Base-by-base conservation (phyloP, 352 stramenopile genomes). In the Aphanomyces invadans region DNA sequence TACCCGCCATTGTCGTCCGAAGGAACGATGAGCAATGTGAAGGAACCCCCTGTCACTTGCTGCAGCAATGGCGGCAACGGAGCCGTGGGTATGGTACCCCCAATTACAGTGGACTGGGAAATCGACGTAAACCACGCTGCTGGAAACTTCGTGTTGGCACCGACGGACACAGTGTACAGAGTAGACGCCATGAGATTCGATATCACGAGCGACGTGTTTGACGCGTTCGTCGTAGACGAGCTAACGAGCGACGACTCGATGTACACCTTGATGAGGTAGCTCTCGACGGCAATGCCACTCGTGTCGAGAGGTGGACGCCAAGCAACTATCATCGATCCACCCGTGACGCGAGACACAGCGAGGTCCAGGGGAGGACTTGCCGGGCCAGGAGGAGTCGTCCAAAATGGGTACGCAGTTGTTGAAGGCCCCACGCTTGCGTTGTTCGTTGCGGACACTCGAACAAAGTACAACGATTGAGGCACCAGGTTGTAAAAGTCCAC, bases 261-360 rank as follows among this genome's bases (percentile, higher is more conserved):
- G 17, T 32, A 44, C 15, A 60, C 12, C 9, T 45, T 19, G 15
- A 87, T 44, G 0, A 57, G 44, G 53, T 90, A 88, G 1, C 79
- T 79, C 4, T 69, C 74, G 38, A 90, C 73, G 23, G 61, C 51
- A 1, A 76, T 73, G 1, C 78, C 79, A 19, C 72, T 79, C 39
- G 84, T 38, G 53, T 90, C 81, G 0, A 83, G 57, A 3, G 81
- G 79, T 21, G 85, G 76, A 1, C 70, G 45, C 81, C 81, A 90
- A 0, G 23, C 25, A 17, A 90, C 23, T 1, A 42, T 51, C 25
- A 83, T 71, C 0, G 81, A 71, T 1, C 79, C 79, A 11, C 79
- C 81, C 7, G 78, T 88, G 12, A 56, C 48, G 7, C 65, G 71
- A 0, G 49, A 38, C 0, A 78, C 21, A 1, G 21, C 28, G 1